Evolutionary conservation across 169 alveolate genomes (phyloP), one percentile per base, ranked within the genome.

Genomic region (Toxoplasma gondii): DNA sequence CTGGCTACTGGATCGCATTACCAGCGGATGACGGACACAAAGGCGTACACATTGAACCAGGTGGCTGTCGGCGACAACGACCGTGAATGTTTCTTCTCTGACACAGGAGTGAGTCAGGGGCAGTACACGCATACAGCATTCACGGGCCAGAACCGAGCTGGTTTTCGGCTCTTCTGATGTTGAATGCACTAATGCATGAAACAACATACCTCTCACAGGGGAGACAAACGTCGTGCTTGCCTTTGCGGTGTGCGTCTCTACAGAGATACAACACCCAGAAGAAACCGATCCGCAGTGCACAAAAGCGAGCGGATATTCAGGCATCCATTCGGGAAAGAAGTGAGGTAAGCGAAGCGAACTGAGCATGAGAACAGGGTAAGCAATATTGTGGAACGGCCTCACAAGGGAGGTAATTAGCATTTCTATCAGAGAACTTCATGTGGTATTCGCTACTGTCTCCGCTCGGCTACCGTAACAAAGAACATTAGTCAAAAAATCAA

Each of bases 251-350:
- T 27, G 74, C n/a, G n/a, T 19, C 86, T 78, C 29, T 78, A 1
- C 86, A 78, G 86, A 19, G 86, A 38, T 78, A 78, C 43, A 36
- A 31, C 43, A 78, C 86, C 44, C 93, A 58, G 38, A 83, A 83
- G 67, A 90, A 90, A 38, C 93, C 93, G 27, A 90, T 90, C 44
- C 93, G 93, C 41, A 90, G 93, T 81, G 49, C 93, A 19, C 78
- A 90, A 54, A 90, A 90, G 49, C 45, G 93, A 24, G 93, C 93
- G 27, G 93, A 90, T 45, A 90, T 90, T n/a, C 93, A 90, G 88
- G 70, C 93, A 27, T 67, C 93, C 12, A 90, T 70, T 36, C 45
- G 88, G 53, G 93, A 90, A 45, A 67, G 88, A 67, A 82, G 44
- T 16, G 93, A 88, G 69, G 93, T 64, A 44, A 44, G 90, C 41